A percentile compares a stretch with the other conserved stretches of the same genome.
phyloP scores from a whole-genome alignment of 2,329 filamentous ascomycete species.

The Curvularia hawaiiensis region DNA sequence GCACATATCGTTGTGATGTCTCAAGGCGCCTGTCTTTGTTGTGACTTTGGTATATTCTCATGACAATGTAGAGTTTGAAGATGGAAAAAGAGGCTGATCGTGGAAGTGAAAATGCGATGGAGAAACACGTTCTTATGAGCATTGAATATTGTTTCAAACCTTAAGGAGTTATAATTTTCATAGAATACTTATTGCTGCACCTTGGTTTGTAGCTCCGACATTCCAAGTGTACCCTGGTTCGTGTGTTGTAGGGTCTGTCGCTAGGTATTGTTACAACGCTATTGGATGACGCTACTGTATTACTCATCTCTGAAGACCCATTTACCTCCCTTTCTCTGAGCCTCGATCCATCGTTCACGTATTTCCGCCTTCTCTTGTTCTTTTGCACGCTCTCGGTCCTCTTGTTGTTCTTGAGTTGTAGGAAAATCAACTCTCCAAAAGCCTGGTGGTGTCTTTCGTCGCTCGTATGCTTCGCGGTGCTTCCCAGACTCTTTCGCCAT shows the following conservation, averaged over 20 bases:
- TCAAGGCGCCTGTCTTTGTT: not conserved
- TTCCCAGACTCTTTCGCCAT: constrained; percentile 77
- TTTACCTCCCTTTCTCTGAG: constrained; percentile 74
- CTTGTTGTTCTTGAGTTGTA: constrained; percentile 76
- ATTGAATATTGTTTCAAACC: too few species aligned
- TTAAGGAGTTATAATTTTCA: not conserved
- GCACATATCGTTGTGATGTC: not conserved
- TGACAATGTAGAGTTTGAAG: not conserved
- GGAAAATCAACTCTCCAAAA: constrained; percentile 94
- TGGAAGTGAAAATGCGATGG: not conserved
- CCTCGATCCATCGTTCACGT: constrained; percentile 77
- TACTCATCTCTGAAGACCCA: constrained; percentile 86
- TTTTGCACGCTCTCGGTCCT: constrained; percentile 69
- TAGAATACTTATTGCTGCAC: not conserved
- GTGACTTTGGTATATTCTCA: not conserved
- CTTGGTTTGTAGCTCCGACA: too few species aligned
- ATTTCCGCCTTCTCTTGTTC: constrained; percentile 68
- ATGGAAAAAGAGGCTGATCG: not conserved
- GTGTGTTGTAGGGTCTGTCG: not conserved
- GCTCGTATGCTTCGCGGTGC: constrained; percentile 75
- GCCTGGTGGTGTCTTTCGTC: constrained; percentile 76
- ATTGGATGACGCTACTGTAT: not conserved
- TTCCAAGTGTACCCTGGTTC: not conserved
- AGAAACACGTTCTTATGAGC: not conserved
- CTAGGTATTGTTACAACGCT: not conserved